These are phyloP conservation scores for Oemleria cerasiformis DNA, from an alignment of 306 rosid species.

Conservation along the genomic window DNA sequence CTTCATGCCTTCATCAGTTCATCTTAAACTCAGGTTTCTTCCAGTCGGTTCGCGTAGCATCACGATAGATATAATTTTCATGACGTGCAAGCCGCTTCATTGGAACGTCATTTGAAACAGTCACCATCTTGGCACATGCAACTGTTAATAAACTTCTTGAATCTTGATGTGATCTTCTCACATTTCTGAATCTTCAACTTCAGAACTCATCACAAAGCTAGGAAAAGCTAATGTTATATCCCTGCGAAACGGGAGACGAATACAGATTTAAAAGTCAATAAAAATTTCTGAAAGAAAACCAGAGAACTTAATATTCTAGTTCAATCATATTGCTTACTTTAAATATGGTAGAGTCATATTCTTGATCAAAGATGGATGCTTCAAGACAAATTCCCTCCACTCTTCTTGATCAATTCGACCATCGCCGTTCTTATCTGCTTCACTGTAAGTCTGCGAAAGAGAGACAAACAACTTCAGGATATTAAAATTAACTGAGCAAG, in stretches of 20 bases:
- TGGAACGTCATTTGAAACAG: not conserved
- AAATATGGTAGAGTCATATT: slow-evolving; percentile 89
- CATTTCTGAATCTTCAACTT: slow-evolving; percentile 53
- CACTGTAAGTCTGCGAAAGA: slow-evolving; percentile 57
- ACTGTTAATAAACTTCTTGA: slow-evolving; percentile 2
- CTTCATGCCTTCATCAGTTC: slow-evolving; percentile 12
- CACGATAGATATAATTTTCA: not conserved
- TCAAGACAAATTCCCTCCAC: slow-evolving; percentile 78
- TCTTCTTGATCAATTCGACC: slow-evolving; percentile 88
- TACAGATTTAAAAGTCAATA: not conserved
- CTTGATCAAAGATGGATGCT: slow-evolving; percentile 73
- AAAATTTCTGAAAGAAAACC: not conserved
- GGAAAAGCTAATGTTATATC: slow-evolving; percentile 83
- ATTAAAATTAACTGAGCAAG: slow-evolving; percentile 5
- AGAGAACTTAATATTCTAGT: not conserved
- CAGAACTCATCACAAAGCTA: slow-evolving; percentile 59
- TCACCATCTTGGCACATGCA: slow-evolving; percentile 9
- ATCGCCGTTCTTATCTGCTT: slow-evolving; percentile 76
- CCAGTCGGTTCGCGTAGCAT: not conserved
- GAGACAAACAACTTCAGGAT: slow-evolving; percentile 11
- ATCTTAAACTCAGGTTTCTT: not conserved
- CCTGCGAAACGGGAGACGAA: slow-evolving; percentile 39
- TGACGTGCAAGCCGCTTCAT: slow-evolving; percentile 2
- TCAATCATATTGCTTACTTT: slow-evolving; percentile 45
- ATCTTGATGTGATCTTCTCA: slow-evolving; percentile 22